Evolutionary conservation across 331 rosid genomes (phyloP), one percentile per base, ranked within the genome.

Genomic region (Malus hybrid): DNA sequence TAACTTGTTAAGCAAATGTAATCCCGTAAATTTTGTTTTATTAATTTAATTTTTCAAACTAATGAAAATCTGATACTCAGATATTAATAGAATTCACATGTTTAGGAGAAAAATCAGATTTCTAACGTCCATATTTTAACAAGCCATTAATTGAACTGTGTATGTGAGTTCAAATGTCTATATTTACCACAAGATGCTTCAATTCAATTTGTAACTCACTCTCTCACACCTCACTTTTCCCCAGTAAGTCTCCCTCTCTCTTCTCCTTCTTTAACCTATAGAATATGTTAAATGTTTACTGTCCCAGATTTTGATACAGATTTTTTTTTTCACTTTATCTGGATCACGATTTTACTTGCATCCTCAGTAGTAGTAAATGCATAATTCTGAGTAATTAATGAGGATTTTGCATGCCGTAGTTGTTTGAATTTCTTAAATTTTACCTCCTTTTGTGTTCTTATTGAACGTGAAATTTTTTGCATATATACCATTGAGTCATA

Each of bases 61-160:
- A 10, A 61, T 1, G 19, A 64, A 64, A 31, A 64, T 68, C 34
- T 12, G 68, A 5, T 73, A 24, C n/a, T 60, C 14, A 19, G 20
- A 44, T 50, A n/a, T 20, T 22, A 65, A 65, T 20, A 69, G 44
- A 63, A 62, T 36, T 71, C 79, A 16, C 19, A 3, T 60, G 50
- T 73, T 74, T 33, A 24, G 79, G 79, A 73, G 62, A 67, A 74
- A 74, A 33, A 67, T 74, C 59, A n/a, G 61, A 59, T 33, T 69
- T 28, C 24, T 63, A 80, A 60, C 66, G 79, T 80, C 56, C 50
- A 19, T 36, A 11, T 39, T 20, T 65, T 32, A 46, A 46, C 52
- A 9, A 70, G 70, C 19, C 29, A 7, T 54, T 65, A 67, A 72
- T 36, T 67, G 55, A 65, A 52, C 36, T 70, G 39, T 3, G 44